Conservation (phyloP, 2,329 filamentous ascomycete genomes). For the Acarospora socialis region DNA sequence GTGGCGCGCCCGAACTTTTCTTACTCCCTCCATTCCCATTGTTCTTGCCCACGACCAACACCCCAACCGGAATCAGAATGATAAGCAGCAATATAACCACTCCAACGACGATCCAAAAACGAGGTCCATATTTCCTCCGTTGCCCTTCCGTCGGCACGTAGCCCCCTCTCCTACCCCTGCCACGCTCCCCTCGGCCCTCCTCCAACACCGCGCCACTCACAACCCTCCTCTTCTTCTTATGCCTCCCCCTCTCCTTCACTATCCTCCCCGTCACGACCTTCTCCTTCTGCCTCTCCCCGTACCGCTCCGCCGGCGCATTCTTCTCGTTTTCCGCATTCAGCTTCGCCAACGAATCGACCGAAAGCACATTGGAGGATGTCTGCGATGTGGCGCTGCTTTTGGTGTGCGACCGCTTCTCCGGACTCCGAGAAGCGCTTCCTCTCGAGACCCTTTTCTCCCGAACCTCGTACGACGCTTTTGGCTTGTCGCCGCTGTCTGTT, state of each 20-base stretch:
- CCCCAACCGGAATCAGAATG: slow-evolving; percentile 53
- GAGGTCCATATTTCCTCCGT: slow-evolving; percentile 28
- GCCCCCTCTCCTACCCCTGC: slow-evolving; percentile 37
- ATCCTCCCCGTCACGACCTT: slow-evolving; percentile 11
- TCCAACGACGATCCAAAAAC: slow-evolving; percentile 41
- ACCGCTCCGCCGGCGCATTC: slow-evolving; percentile 31
- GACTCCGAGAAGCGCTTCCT: neutral
- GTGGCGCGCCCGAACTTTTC: slow-evolving; percentile 17
- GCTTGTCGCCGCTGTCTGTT: neutral
- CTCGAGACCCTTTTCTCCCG: neutral
- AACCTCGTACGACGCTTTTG: neutral
- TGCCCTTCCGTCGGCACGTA: slow-evolving; percentile 29
- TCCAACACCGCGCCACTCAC: slow-evolving; percentile 57
- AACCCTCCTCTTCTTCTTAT: slow-evolving; percentile 42
- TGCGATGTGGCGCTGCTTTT: slow-evolving; percentile 1
- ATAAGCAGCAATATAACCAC: slow-evolving; percentile 42
- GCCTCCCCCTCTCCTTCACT: slow-evolving; percentile 16
- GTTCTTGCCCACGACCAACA: slow-evolving; percentile 52
- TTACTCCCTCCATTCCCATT: slow-evolving; percentile 15
- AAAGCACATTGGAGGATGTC: slow-evolving; percentile 27
- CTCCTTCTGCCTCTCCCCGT: slow-evolving; percentile 22
- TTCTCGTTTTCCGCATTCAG: slow-evolving; percentile 50
- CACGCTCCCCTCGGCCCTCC: slow-evolving; percentile 47
- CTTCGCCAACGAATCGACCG: slow-evolving; percentile 47
- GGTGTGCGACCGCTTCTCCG: slow-evolving; percentile 2